Evolutionary conservation across 2,329 filamentous ascomycete genomes (phyloP), one percentile per base, ranked within the genome.

Genomic region (Cordyceps cateniannulata): DNA sequence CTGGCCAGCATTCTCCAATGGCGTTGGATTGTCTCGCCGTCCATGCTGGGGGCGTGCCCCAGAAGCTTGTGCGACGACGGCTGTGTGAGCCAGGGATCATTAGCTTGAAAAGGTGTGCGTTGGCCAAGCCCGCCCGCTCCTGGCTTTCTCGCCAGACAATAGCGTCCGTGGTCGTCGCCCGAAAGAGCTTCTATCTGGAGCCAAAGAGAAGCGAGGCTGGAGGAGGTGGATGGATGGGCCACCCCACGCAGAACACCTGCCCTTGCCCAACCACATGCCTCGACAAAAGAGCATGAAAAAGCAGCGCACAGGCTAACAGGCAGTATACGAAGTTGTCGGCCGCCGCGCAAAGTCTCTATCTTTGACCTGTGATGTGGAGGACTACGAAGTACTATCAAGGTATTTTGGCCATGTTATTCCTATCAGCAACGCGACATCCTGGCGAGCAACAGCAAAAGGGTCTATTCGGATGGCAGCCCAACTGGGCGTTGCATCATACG

Each of bases 1-100:
- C 16, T 56, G 25, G 27, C 20, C 53, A 56, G n/a, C 14, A 12
- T 24, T 8, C 38, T 32, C 42, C 45, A 40, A 50, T 59, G 56
- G 25, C 20, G 9, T 50, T 32, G 56, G n/a, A 12, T 52, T 44
- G 48, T 45, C 44, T 50, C 42, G n/a, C 45, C 14, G 20, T 24
- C 45, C 32, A 27, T 42, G 42, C 56, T 51, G 49, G 38, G 32
- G 47, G 55, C 45, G 56, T 58, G 45, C 29, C 32, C 29, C 55
- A 40, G 24, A 22, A 49, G 7, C 20, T 59, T 51, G 56, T 59
- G 56, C 32, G 38, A 59, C 47, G 56, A 59, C 47, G 56, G 47
- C 47, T 59, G 56, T 42, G 47, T 44, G 45, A 59, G 24, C 24
- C 45, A 59, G 56, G 56, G 56, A 52, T 44, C 18, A 40, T 27